phyloP scores from a whole-genome alignment of 495 filamentous ascomycete species.

The Lophiotrema nucula region DNA sequence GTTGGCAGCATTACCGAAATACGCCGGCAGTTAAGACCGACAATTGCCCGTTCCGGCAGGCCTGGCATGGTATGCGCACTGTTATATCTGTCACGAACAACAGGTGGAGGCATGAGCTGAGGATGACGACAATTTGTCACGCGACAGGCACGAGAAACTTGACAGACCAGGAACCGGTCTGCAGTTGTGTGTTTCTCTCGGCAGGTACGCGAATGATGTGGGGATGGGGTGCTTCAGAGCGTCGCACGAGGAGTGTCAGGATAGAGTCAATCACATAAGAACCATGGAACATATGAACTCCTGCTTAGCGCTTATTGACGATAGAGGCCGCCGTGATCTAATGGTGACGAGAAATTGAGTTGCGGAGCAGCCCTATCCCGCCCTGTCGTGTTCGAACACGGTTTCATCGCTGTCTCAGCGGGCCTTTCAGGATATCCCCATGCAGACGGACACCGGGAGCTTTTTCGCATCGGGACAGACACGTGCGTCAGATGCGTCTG shows the following conservation, averaged over 20 bases:
- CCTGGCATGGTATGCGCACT: no score
- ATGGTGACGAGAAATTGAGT: neutral
- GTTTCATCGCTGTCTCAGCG: slow-evolving; percentile 32
- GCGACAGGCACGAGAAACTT: neutral
- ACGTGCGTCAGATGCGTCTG: slow-evolving; percentile 6
- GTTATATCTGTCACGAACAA: no score
- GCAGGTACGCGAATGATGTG: neutral
- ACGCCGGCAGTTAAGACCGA: no score
- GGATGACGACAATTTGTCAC: neutral
- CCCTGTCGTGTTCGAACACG: slow-evolving; percentile 6
- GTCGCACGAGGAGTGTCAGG: slow-evolving; percentile 3
- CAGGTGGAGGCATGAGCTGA: neutral
- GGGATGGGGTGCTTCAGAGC: slow-evolving; percentile 8
- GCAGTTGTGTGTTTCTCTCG: neutral
- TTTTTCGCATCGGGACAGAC: neutral
- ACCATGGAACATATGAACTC: neutral
- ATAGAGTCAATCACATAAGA: neutral
- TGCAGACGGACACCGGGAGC: neutral
- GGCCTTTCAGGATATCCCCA: neutral
- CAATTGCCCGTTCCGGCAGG: no score
- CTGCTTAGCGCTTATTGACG: neutral
- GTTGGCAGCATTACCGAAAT: no score
- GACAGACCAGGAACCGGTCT: neutral
- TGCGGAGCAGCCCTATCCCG: slow-evolving; percentile 6
- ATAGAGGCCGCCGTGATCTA: neutral